Base-by-base conservation (phyloP, 805 yeast genomes). In the Ascoidea tarda region DNA sequence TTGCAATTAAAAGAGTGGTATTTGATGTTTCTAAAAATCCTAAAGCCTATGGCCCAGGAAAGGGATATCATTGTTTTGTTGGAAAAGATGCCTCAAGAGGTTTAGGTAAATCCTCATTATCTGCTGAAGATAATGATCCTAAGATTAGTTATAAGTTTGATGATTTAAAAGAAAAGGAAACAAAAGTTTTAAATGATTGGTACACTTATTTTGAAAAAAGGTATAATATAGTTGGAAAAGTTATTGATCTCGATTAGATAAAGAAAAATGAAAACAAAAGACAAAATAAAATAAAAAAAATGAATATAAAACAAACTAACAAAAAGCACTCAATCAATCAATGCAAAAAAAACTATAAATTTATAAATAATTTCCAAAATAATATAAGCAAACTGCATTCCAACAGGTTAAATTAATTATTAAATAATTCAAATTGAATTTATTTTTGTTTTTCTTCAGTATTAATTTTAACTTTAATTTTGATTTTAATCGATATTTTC, bases 81-180 rank as follows among this genome's bases (percentile, higher is more conserved):
- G 96, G 91, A 5, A 78, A 76, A 57, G 96, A 87, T 59, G 86
- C 87, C 28, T 78, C 87, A 42, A 69, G 93, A 54, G 84, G 91
- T 2, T 69, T 87, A 51, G 96, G 86, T 1, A 77, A 81, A 60
- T 81, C 87, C 51, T 75, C 82, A 16, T 63, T 82, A 53, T 71
- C 74, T n/a, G 69, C 71, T 0, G 78, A 71, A 52, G 84, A 81
- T 56, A 75, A 77, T 1, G 69, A 67, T 47, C 58, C 57, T 1
- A 53, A 52, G 0, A 64, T 67, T 4, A 67, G 80, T 21, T 78
- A 81, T 77, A 76, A 74, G 55, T 72, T 70, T 33, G 70, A 72
- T 1, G 74, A 67, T 28, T 72, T 87, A 57, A 72, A 75, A 28
- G 85, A 76, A 8, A 77, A 76, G 55, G 87, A 87, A 66, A 63